A percentile compares a stretch with the other conserved stretches of the same genome.
Conservation (phyloP, 345 rosid species). For the Garcia nutans region DNA sequence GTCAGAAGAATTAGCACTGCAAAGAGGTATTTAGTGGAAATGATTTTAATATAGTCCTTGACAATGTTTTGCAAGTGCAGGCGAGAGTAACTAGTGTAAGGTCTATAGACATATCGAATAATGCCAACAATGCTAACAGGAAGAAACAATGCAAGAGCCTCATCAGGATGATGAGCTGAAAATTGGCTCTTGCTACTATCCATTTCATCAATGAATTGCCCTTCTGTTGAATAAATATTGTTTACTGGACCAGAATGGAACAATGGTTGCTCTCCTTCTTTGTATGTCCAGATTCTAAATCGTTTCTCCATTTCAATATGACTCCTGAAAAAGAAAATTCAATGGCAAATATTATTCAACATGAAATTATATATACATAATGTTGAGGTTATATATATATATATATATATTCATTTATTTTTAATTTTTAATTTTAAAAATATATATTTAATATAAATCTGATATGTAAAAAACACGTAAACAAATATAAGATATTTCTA, state of each 20-base stretch:
- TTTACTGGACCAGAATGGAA: conserved; percentile 51
- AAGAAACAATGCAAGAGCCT: conserved; percentile 51
- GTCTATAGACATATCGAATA: conserved; percentile 40
- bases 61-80: conserved; percentile 34
- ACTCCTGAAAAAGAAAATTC: conserved; percentile 36
- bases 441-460: too few species aligned
- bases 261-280: conserved; percentile 57
- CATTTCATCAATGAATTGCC: conserved; percentile 60
- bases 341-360: too few species aligned
- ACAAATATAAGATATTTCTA: too few species aligned
- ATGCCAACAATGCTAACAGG: conserved; percentile 50
- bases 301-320: conserved; percentile 58
- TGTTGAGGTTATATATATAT: too few species aligned
- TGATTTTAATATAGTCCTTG: conserved; percentile 38
- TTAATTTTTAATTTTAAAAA: too few species aligned
- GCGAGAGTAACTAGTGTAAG: conserved; percentile 35
- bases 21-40: conserved; percentile 48
- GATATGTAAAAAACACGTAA: too few species aligned
- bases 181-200: conserved; percentile 35
- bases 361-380: too few species aligned
- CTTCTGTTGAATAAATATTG: conserved; percentile 52
- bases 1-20: conserved; percentile 78
- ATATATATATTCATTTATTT: too few species aligned
- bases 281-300: conserved; percentile 57
- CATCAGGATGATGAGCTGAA: conserved; percentile 44